Evolutionary conservation across 768 basidiomycete genomes (phyloP), one percentile per base, ranked within the genome.

Genomic region (Leccinum subgranulosum): DNA sequence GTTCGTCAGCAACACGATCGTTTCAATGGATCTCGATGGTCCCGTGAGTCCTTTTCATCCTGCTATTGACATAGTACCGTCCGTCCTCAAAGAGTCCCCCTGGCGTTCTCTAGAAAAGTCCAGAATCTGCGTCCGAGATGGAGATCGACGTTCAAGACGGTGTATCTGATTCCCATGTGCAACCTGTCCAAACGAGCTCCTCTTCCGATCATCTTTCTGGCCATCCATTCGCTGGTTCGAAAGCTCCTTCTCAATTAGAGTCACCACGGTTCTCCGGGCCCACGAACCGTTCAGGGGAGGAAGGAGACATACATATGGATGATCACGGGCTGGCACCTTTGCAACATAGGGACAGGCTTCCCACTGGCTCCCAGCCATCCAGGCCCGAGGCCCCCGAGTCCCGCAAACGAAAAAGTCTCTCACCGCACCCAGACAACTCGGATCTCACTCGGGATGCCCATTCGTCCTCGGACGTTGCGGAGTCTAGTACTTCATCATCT

Each of bases 361-460:
- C 39, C 12, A 17, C 25, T 27, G 25, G 21, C 41, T 48, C 19
- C 25, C 29, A 27, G 25, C 19, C 33, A 17, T 45, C 50, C 29
- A n/a, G 14, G 47, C 54, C 25, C 14, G 58, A 54, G 4, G 15
- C 39, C 31, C 10, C 39, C 31, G 4, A 48, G 5, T 7, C 54
- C 12, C 55, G 57, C 11, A 70, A 70, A 68, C 68, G 68, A 25
- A 68, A 60, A 39, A 19, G 19, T 11, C 41, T 19, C 19, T 43
- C 41, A 43, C 41, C 41, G 11, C 10, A 19, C 10, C 19, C 10
- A 19, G 41, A 43, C 41, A n/a, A 41, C 39, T 39, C 9, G 0
- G 39, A 41, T 19, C 2, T 3, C 14, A 14, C 6, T 34, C 54
- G 8, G 10, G 27, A 53, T 31, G 46, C 45, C 6, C 28, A 27